These are phyloP conservation scores for Aristolochia contorta DNA, from an alignment of 164 flowering plant species.

Conservation along the genomic window DNA sequence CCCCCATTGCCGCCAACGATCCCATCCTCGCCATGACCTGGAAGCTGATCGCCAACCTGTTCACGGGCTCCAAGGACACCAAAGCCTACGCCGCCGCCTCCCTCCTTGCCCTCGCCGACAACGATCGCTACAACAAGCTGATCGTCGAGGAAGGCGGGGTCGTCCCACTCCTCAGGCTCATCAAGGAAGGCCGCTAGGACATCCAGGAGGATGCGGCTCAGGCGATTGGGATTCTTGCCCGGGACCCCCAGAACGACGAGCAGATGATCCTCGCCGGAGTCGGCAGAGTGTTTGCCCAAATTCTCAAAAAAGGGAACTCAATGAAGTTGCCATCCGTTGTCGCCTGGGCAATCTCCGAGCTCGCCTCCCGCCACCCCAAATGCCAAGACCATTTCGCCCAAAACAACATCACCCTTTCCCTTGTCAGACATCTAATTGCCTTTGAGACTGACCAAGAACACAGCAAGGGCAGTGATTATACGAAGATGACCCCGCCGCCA, in stretches of 20 bases:
- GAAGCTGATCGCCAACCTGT: conserved; percentile 73
- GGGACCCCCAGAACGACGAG: too few relatives aligned
- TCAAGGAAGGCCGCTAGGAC: conserved; percentile 58
- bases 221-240: conserved; percentile 66
- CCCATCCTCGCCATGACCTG: conserved; percentile 77
- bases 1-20: conserved; percentile 79
- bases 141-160: too few relatives aligned
- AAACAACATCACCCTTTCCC: conserved; percentile 51
- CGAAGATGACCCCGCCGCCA: conserved; percentile 54
- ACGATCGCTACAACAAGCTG: conserved; percentile 69
- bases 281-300: conserved; percentile 58
- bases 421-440: conserved; percentile 72
- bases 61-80: conserved; percentile 43
- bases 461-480: conserved; percentile 60
- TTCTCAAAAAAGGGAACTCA: conserved; percentile 68
- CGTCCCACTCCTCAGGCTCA: too few relatives aligned
- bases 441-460: too few relatives aligned
- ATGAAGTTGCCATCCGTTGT: conserved; percentile 63
- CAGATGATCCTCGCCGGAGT: conserved; percentile 68
- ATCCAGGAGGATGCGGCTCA: conserved; percentile 76
- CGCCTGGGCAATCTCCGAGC: too few relatives aligned
- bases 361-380: too few relatives aligned
- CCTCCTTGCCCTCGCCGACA: conserved; percentile 74
- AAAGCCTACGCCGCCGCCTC: conserved; percentile 66
- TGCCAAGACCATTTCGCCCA: too few relatives aligned